Base-by-base conservation (phyloP, 805 yeast species). In the Naumovozyma baii region DNA sequence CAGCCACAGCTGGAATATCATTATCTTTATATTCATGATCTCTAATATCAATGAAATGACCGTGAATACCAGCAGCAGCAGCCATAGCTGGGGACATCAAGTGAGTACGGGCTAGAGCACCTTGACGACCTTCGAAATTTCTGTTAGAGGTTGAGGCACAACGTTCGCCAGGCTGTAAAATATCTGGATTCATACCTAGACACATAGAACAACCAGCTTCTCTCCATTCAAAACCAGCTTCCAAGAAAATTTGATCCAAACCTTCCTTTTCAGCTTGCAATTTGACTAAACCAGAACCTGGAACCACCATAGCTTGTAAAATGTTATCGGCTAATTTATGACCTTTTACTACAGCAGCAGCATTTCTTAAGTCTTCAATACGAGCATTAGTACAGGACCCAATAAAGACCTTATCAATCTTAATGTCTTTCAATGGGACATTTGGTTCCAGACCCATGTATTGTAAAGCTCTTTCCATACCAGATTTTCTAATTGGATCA, bases 131-230 rank as follows among this genome's bases (percentile, higher is more conserved):
- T 65, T 88, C 96, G 60, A 90, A 90, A 70, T 90, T 90, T 74
- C 98, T 81, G 73, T 90, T 90, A 18, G 96, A 88, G 16, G 98
- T 90, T n/a, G 96, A 87, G 7, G 97, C 98, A 70, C 98, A 90
- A 68, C 98, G 79, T 66, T 90, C 98, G 58, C 83, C 77, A 31
- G 97, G 97, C 45, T 79, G 75, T 58, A 90, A 74, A 54, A 90
- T 88, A 69, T 90, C 98, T 33, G 96, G 96, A 69, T 90, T 90
- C 98, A 90, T 90, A 64, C 98, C 97, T 39, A 90, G 74, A 69
- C 98, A 90, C 97, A 90, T 90, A 34, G 96, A 88, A 68, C 97
- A 90, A 44, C 97, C 97, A 50, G 97, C 96, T 69, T 90, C 97
- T 71, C 97, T 81, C 97, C 97, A 90, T 52, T 83, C 88, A 59